These are phyloP conservation scores for Colletotrichum somersetense DNA, from an alignment of 2,329 filamentous ascomycete genomes.

Conservation along the genomic window DNA sequence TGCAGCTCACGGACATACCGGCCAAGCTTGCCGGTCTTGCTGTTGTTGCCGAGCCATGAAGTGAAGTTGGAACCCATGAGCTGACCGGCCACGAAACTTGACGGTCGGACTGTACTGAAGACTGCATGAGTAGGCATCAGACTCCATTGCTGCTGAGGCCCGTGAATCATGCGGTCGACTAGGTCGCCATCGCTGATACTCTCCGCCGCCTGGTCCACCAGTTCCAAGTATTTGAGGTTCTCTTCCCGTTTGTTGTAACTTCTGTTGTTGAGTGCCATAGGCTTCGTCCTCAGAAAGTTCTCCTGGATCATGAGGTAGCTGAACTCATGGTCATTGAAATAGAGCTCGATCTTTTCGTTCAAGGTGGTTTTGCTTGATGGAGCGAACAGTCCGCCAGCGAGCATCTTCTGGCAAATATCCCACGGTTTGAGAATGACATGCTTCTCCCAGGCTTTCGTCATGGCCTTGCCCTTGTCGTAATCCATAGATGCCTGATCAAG, in stretches of 20 bases:
- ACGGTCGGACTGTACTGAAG: constrained; percentile 93
- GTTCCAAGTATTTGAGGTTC: constrained; percentile 84
- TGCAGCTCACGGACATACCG: constrained; percentile 94
- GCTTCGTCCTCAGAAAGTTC: constrained; percentile 91
- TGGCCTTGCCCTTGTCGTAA: constrained; percentile 88
- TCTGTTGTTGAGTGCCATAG: constrained; percentile 70
- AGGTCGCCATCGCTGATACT: constrained; percentile 98
- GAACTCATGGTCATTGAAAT: constrained; percentile 99
- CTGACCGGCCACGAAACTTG: constrained; percentile 87
- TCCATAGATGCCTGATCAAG: constrained; percentile 84
- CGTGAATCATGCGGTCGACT: constrained; percentile 98
- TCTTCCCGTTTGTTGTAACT: constrained; percentile 75
- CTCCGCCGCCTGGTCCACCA: constrained; percentile 88
- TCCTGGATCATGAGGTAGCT: constrained; percentile 98
- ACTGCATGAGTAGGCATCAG: constrained; percentile 96
- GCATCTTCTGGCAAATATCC: constrained; percentile 96
- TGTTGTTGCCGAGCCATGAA: constrained; percentile 94
- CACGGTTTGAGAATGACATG: constrained; percentile 96
- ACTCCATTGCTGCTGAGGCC: constrained; percentile 97
- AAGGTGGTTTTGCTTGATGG: constrained; percentile 85
- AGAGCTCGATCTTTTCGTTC: constrained; percentile 98
- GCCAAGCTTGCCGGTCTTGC: constrained; percentile 82
- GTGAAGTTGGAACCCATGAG: constrained; percentile 84
- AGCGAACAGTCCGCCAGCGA: constrained; percentile 88
- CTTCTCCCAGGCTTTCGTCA: constrained; percentile 99